Conservation (phyloP, 2,329 filamentous ascomycete genomes). For the Fusarium cicatricum region DNA sequence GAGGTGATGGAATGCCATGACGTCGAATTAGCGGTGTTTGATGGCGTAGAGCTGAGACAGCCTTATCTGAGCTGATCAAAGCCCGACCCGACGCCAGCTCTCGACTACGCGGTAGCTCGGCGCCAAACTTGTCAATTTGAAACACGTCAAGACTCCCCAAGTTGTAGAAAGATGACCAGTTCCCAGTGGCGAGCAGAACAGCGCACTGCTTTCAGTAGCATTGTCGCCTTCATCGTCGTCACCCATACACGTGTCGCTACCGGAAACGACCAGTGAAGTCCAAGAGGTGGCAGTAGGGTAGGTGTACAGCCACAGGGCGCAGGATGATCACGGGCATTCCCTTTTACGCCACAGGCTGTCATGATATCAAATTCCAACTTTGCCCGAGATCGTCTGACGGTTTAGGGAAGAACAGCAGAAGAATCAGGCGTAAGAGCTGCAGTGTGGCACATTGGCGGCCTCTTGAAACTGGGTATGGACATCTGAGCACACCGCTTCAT, state of each 20-base stretch:
- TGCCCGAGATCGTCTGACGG: constrained; percentile 1
- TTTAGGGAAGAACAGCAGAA: background rate
- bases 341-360: constrained; percentile 20
- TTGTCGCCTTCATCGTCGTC: constrained; percentile 7
- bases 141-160: background rate
- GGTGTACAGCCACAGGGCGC: constrained; percentile 17
- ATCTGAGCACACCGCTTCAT: constrained; percentile 9
- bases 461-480: constrained; percentile 24
- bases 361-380: constrained; percentile 3
- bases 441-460: constrained; percentile 1
- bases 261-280: constrained; percentile 3
- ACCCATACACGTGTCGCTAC: constrained; percentile 20
- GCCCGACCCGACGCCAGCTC: too few species aligned
- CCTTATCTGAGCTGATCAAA: too few species aligned
- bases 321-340: constrained; percentile 1
- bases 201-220: background rate
- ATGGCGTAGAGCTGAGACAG: too few species aligned
- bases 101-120: too few species aligned
- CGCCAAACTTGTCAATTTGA: background rate
- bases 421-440: background rate
- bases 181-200: background rate
- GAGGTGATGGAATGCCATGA: too few species aligned
- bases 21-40: too few species aligned
- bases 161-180: background rate
- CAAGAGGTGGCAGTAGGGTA: constrained; percentile 1